Evolutionary conservation across 2,329 filamentous ascomycete genomes (phyloP), one percentile per base, ranked within the genome.

Genomic region (Hypoxylon sp.): DNA sequence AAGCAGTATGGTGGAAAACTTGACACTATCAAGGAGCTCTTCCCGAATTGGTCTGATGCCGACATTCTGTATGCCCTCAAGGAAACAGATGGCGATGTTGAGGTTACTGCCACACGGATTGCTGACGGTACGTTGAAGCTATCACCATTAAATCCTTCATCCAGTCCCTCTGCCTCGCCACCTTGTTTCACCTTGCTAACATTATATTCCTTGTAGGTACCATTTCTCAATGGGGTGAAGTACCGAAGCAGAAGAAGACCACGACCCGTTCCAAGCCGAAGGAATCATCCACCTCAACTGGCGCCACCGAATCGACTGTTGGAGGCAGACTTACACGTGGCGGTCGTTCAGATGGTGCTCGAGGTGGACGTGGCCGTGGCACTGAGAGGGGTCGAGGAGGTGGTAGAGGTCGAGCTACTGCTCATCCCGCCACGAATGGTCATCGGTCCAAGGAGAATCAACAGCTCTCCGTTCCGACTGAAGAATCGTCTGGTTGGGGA

Each of bases 11-110:
- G 92, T 77, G 84, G 85, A 77, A 93, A 95, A 83, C 88, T 97
- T 75, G 86, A 86, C 70, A 90, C 91, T 77, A 90, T 99, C 80
- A 94, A 93, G 84, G 94, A 97, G 81, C 91, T 98, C 84, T 98
- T 97, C 84, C 90, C 93, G 67, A 92, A 94, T 81, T 98, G 95
- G 96, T 95, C 94, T 75, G 93, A 97, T 78, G 93, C 94, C 81
- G 95, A 98, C 81, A 89, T 98, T 71, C 90, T 98, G 72, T 96
- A 96, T 80, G 94, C 94, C 70, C 87, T 99, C 67, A 90, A 97
- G 81, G 96, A 99, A 85, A 92, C 91, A 63, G 88, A 93, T 76
- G 93, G 92, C 76, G 92, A 96, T 81, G 85, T 94, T 76, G 88
- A 92, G 74, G 83, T 88, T 75, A 89, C 92, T 72, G 92, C 93